Conservation (phyloP, 495 filamentous ascomycete species). For the Penicillium longicatenatum region DNA sequence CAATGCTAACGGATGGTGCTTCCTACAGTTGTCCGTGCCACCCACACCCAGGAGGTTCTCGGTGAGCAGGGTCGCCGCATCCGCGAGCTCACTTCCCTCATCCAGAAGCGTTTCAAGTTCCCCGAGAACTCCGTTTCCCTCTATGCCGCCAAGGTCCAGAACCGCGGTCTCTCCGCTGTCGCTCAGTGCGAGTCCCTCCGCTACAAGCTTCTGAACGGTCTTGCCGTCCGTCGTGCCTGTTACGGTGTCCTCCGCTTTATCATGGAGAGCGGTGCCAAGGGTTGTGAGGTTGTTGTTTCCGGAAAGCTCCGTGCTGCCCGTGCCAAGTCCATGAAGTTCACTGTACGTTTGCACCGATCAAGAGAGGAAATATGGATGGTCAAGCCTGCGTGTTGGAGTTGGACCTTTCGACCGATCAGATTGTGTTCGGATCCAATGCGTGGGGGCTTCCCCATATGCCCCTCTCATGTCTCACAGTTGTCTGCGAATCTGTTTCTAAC, state of each 20-base stretch:
- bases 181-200: conserved; percentile 99
- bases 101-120: conserved; percentile 99
- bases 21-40: conserved; percentile 86
- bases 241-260: conserved; percentile 99
- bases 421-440: not conserved
- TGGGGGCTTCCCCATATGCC: not conserved
- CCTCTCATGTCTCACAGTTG: not conserved
- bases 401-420: not conserved
- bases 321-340: conserved; percentile 99
- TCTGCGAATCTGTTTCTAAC: conserved; percentile 18
- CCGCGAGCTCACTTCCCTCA: conserved; percentile 98
- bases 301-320: conserved; percentile 98
- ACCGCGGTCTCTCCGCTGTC: conserved; percentile 98
- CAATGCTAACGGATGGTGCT: conserved; percentile 42
- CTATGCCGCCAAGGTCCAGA: conserved; percentile 99
- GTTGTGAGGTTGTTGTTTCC: conserved; percentile 98
- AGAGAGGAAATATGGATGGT: not conserved
- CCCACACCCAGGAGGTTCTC: conserved; percentile 99
- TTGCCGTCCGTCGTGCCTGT: conserved; percentile 95
- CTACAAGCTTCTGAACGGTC: conserved; percentile 99
- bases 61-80: conserved; percentile 99
- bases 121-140: conserved; percentile 99
- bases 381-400: not conserved
- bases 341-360: conserved; percentile 55
- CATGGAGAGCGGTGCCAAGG: conserved; percentile 99